These are phyloP conservation scores for Tricholoma flavovirens DNA, from an alignment of 768 basidiomycete species.

Conservation along the genomic window DNA sequence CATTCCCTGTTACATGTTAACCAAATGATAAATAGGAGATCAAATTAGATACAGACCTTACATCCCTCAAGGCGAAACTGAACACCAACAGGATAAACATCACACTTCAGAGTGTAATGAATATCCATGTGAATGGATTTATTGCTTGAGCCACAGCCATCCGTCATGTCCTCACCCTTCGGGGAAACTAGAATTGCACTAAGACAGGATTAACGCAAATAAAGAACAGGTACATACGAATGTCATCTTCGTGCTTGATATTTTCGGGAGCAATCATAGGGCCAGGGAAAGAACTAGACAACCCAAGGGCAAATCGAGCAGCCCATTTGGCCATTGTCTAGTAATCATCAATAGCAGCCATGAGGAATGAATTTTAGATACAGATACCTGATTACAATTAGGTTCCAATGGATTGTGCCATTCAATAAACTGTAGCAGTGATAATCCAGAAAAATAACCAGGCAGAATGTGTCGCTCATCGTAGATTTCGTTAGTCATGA, in stretches of 20 bases:
- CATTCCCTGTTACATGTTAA: conserved; percentile 27
- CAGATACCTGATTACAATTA: conserved; percentile 51
- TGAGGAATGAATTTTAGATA: conserved; percentile 15
- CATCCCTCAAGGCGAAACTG: conserved; percentile 44
- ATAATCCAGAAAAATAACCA: conserved; percentile 12
- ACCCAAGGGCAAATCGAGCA: conserved; percentile 53
- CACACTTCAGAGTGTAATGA: conserved; percentile 29
- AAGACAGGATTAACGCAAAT: neutral
- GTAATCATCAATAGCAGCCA: neutral
- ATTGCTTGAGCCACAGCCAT: conserved; percentile 48
- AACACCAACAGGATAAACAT: conserved; percentile 38
- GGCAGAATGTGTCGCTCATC: conserved; percentile 14
- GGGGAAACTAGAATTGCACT: conserved; percentile 19
- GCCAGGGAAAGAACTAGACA: conserved; percentile 63
- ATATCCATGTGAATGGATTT: conserved; percentile 29
- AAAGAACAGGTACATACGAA: conserved; percentile 31
- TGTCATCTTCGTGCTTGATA: conserved; percentile 39
- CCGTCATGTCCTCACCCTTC: conserved; percentile 43
- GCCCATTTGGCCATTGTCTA: conserved; percentile 63
- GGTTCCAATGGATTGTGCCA: conserved; percentile 47
- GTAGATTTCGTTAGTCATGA: conserved; percentile 45
- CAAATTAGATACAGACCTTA: conserved; percentile 29
- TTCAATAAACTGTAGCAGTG: conserved; percentile 43
- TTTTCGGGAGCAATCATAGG: conserved; percentile 31
- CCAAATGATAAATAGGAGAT: neutral